These are phyloP conservation scores for Pichia pseudocactophila DNA, from an alignment of 805 yeast species.

Conservation along the genomic window DNA sequence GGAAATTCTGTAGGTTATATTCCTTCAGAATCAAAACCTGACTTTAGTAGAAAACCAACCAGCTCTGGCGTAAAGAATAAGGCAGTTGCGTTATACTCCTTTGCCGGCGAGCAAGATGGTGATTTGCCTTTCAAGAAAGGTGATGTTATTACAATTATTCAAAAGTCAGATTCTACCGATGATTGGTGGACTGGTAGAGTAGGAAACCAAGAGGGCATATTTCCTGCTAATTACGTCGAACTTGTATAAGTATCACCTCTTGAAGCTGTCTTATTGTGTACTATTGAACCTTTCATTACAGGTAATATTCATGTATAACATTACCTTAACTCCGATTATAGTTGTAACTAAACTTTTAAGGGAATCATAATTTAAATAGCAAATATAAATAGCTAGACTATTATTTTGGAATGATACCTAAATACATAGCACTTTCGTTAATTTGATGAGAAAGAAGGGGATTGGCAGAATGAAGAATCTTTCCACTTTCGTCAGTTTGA, in stretches of 20 bases:
- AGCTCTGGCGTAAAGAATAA: conserved; percentile 46
- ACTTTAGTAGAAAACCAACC: conserved; percentile 21
- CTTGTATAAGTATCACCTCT: conserved; percentile 33
- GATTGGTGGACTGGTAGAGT: conserved; percentile 99
- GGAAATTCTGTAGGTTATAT: conserved; percentile 15
- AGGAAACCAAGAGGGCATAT: conserved; percentile 80
- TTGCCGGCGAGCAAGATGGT: conserved; percentile 89
- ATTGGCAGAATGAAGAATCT: conserved; percentile 12
- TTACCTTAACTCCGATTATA: no score
- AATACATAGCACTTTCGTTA: conserved; percentile 14
- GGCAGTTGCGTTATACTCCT: conserved; percentile 83
- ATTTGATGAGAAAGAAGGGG: conserved; percentile 13
- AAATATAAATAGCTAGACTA: background rate
- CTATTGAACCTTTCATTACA: background rate
- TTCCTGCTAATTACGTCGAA: conserved; percentile 96
- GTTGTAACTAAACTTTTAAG: background rate
- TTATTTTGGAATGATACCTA: conserved; percentile 14
- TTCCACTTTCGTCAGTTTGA: conserved; percentile 12
- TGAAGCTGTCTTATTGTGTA: background rate
- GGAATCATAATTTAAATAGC: background rate
- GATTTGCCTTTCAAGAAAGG: conserved; percentile 92
- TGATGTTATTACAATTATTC: conserved; percentile 78
- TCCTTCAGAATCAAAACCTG: conserved; percentile 27
- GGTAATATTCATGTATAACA: background rate
- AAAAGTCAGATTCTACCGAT: conserved; percentile 79